phyloP scores from a whole-genome alignment of 2,329 filamentous ascomycete genomes.

The Aspergillus melleus region DNA sequence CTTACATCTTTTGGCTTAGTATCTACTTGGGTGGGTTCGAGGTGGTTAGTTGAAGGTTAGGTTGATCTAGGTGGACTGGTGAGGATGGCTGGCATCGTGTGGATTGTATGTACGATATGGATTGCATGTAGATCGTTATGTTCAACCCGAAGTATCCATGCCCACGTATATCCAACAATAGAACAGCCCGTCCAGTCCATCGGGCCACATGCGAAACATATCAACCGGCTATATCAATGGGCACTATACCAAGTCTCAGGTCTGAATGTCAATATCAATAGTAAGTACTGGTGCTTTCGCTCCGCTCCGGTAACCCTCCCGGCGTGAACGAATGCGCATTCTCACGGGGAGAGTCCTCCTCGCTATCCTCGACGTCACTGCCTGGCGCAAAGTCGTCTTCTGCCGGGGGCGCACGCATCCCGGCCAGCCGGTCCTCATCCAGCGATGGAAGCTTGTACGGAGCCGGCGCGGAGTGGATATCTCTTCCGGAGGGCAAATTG shows the following conservation, averaged over 20 bases:
- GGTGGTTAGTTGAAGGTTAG: background rate
- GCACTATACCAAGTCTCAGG: background rate
- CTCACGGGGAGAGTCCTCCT: conserved; percentile 30
- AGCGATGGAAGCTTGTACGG: conserved; percentile 66
- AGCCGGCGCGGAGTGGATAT: conserved; percentile 70
- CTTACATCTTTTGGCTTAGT: background rate
- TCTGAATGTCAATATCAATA: conserved; percentile 17
- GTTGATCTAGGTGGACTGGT: no score
- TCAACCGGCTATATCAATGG: background rate
- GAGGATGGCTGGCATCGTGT: background rate
- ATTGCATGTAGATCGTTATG: background rate
- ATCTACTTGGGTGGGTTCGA: background rate
- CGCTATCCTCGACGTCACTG: conserved; percentile 49
- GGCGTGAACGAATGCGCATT: conserved; percentile 17
- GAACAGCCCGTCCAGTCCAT: background rate
- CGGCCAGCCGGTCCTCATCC: conserved; percentile 61
- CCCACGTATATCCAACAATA: background rate
- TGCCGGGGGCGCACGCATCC: conserved; percentile 59
- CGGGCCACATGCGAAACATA: background rate
- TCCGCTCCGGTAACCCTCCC: conserved; percentile 37
- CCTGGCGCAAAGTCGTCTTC: conserved; percentile 43
- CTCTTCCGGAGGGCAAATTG: conserved; percentile 82
- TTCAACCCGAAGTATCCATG: background rate
- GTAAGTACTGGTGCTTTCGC: conserved; percentile 37
- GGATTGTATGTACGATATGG: background rate